phyloP scores from a whole-genome alignment of 1,284 basidiomycete species.

The Hypsizygus ulmarius region DNA sequence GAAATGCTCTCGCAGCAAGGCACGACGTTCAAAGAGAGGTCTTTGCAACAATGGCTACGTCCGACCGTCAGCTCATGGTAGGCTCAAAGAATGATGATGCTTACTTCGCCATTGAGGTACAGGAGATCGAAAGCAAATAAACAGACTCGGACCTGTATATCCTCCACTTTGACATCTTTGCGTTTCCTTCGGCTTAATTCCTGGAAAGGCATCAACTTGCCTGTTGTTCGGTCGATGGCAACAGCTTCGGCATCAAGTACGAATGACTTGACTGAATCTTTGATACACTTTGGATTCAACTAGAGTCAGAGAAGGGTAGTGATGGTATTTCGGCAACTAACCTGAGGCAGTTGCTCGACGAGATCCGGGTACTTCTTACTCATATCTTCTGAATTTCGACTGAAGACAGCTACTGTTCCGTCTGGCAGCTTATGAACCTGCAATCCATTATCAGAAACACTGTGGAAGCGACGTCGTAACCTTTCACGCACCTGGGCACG shows the following conservation, averaged over 20 bases:
- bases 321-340: constrained; percentile 34
- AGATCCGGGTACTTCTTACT: constrained; percentile 99
- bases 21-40: constrained; percentile 71
- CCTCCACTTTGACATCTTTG: constrained; percentile 95
- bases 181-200: constrained; percentile 93
- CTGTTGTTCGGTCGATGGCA: constrained; percentile 85
- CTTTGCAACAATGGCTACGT: constrained; percentile 64
- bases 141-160: constrained; percentile 94
- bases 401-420: constrained; percentile 86
- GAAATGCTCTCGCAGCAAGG: constrained; percentile 80
- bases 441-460: not conserved
- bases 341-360: constrained; percentile 87
- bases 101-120: constrained; percentile 90
- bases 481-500: constrained; percentile 74
- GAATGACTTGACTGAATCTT: constrained; percentile 79
- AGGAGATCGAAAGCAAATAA: constrained; percentile 95
- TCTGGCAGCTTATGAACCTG: constrained; percentile 81
- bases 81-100: constrained; percentile 23
- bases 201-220: constrained; percentile 93
- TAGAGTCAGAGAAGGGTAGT: not conserved
- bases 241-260: constrained; percentile 97
- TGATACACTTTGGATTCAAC: constrained; percentile 66
- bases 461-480: not conserved
- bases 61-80: constrained; percentile 1
- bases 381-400: constrained; percentile 99